A percentile compares a stretch with the other conserved stretches of the same genome.
Evolutionary conservation across 202 grass and related monocot species (phyloP).

Genomic region (Setaria viridis): DNA sequence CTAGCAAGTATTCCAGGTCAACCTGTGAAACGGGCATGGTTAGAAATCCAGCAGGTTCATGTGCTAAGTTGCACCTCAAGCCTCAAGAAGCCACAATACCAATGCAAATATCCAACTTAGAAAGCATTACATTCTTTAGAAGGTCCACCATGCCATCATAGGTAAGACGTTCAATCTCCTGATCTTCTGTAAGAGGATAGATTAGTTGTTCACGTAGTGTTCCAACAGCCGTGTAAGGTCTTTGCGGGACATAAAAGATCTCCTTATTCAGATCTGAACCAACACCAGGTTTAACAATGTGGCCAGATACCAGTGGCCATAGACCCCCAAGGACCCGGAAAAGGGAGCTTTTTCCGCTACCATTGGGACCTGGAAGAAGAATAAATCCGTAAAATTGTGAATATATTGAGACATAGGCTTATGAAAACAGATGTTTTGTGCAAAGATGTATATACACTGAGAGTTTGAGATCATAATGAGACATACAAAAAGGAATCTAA

Average conservation of each 20-base stretch:
- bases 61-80: slow-evolving; percentile 42
- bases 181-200: slow-evolving; percentile 88
- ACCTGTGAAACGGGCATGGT: slow-evolving; percentile 67
- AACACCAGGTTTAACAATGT: slow-evolving; percentile 99
- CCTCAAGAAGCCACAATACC: slow-evolving; percentile 33
- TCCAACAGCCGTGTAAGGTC: slow-evolving; percentile 99
- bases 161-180: slow-evolving; percentile 84
- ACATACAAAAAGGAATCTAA: slow-evolving; percentile 9
- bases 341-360: slow-evolving; percentile 99
- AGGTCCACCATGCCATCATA: slow-evolving; percentile 89
- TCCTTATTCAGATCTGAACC: slow-evolving; percentile 99
- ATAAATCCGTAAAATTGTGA: slow-evolving; percentile 9
- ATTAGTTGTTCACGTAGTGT: slow-evolving; percentile 98
- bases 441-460: slow-evolving; percentile 12
- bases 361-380: slow-evolving; percentile 86
- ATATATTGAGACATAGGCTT: slow-evolving; percentile 20
- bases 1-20: slow-evolving; percentile 95
- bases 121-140: slow-evolving; percentile 86
- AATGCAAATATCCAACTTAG: slow-evolving; percentile 38
- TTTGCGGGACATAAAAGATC: slow-evolving; percentile 99
- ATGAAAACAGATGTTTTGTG: slow-evolving; percentile 12
- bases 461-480: slow-evolving; percentile 13
- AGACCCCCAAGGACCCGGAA: slow-evolving; percentile 97
- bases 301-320: slow-evolving; percentile 93
- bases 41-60: slow-evolving; percentile 48